Percentiles rank a stretch among this genome's conserved stretches.
Evolutionary conservation across 768 basidiomycete species (phyloP).

Genomic region (Hygrophoropsis aurantiaca): DNA sequence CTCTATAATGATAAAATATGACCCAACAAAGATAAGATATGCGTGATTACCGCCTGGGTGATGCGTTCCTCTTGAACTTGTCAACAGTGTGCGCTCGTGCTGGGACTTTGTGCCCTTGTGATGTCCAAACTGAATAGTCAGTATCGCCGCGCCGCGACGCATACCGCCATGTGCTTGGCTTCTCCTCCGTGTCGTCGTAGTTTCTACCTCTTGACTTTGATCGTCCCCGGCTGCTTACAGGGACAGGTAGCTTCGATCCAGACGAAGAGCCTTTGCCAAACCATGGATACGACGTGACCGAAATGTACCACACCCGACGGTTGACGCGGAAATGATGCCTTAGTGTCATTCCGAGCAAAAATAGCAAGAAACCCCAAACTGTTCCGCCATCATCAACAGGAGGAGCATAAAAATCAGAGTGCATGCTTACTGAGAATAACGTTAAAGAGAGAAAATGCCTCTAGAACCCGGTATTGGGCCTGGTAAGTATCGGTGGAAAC

Average conservation of each 20-base stretch:
- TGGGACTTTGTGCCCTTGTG: constrained; percentile 19
- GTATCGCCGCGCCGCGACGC: constrained; percentile 18
- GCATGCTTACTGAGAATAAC: constrained; percentile 58
- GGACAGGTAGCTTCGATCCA: constrained; percentile 40
- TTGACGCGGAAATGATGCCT: constrained; percentile 43
- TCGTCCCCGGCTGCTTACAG: constrained; percentile 34
- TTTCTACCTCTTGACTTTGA: constrained; percentile 33
- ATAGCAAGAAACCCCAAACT: constrained; percentile 49
- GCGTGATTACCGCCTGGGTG: constrained; percentile 42
- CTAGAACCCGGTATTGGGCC: constrained; percentile 84
- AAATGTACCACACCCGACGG: constrained; percentile 62
- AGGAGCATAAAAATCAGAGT: neutral
- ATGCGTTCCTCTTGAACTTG: constrained; percentile 40
- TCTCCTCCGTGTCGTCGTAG: constrained; percentile 26
- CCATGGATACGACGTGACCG: constrained; percentile 74
- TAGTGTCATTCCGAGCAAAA: constrained; percentile 44
- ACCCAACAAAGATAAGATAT: constrained; percentile 8
- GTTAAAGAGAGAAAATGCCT: constrained; percentile 79
- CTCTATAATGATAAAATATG: constrained; percentile 8
- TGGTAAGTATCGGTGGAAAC: constrained; percentile 86
- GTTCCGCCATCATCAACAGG: constrained; percentile 22
- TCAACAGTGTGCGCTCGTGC: constrained; percentile 29
- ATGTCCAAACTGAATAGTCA: constrained; percentile 18
- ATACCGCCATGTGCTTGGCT: constrained; percentile 18
- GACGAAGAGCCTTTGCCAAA: constrained; percentile 45